Percentiles rank a stretch among this genome's conserved stretches.
Evolutionary conservation across 1,284 basidiomycete genomes (phyloP).

Genomic region (Pyrrhoderma noxium): DNA sequence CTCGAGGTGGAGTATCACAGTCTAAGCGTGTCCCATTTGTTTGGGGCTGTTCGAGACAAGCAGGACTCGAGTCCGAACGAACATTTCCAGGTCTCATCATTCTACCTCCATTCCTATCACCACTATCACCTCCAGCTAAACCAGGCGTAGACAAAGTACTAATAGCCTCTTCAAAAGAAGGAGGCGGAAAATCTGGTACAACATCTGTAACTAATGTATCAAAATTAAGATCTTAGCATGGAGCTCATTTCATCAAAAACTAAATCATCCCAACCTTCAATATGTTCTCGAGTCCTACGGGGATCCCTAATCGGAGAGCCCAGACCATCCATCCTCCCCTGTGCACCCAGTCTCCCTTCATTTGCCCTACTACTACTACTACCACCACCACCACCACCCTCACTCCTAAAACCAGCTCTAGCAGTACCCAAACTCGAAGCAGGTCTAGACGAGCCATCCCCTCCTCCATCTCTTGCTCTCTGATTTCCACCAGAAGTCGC

Average conservation of each 20-base stretch:
- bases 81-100: no score
- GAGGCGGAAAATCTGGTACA: conserved; percentile 15
- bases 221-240: background rate
- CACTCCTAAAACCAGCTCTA: background rate
- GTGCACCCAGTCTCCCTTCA: no score
- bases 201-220: background rate
- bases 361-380: no score
- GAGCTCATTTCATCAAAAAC: background rate
- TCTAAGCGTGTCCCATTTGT: background rate
- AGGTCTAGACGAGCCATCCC: background rate
- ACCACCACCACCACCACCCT: background rate
- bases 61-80: no score
- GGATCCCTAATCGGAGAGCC: no score
- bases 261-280: background rate
- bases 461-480: no score
- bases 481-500: no score
- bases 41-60: background rate
- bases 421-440: background rate
- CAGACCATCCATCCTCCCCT: no score
- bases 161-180: conserved; percentile 17
- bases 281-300: background rate
- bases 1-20: background rate
- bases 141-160: background rate
- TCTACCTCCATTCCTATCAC: no score
- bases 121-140: background rate